phyloP scores from a whole-genome alignment of 2,329 filamentous ascomycete species.

The Ascochyta rabiei region DNA sequence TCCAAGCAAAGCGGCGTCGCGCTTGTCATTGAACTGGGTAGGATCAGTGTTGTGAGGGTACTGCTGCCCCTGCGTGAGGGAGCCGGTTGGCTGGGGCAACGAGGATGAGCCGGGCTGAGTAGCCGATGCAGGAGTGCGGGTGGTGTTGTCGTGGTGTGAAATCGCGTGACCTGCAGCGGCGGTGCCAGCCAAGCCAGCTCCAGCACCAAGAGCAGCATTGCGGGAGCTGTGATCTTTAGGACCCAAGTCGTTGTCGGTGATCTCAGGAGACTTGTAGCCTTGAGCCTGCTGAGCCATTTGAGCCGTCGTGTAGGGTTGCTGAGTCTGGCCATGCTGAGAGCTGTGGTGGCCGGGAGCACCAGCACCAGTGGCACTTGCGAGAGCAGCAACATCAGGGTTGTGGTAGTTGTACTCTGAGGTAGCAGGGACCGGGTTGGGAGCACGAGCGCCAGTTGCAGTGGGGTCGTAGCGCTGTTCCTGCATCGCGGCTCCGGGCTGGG shows the following conservation, averaged over 20 bases:
- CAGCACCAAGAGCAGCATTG: constrained; percentile 30
- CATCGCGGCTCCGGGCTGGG: constrained; percentile 37
- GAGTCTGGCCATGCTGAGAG: background rate
- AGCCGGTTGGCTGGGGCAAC: constrained; percentile 5
- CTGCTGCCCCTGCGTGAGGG: constrained; percentile 5
- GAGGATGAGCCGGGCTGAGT: constrained; percentile 11
- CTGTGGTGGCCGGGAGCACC: background rate
- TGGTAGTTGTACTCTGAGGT: constrained; percentile 28
- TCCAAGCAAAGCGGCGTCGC: constrained; percentile 11
- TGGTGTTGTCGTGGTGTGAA: constrained; percentile 6
- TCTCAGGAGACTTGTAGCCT: constrained; percentile 7
- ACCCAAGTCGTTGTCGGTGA: constrained; percentile 6
- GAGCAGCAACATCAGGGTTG: constrained; percentile 11
- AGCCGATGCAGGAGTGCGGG: background rate
- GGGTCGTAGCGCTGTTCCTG: constrained; percentile 42
- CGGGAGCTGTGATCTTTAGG: constrained; percentile 22
- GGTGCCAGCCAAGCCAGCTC: constrained; percentile 20
- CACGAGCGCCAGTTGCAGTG: constrained; percentile 27
- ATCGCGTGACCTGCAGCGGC: constrained; percentile 8
- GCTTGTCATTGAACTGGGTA: constrained; percentile 3
- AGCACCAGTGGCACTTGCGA: constrained; percentile 5
- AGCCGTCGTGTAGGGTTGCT: constrained; percentile 10
- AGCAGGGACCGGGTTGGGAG: constrained; percentile 25
- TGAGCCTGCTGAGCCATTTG: constrained; percentile 10
- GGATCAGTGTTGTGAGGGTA: constrained; percentile 5